A percentile compares a stretch with the other conserved stretches of the same genome.
These are phyloP conservation scores for Gloeopeniophorella convolvens DNA, from an alignment of 768 basidiomycete genomes.

Conservation along the genomic window DNA sequence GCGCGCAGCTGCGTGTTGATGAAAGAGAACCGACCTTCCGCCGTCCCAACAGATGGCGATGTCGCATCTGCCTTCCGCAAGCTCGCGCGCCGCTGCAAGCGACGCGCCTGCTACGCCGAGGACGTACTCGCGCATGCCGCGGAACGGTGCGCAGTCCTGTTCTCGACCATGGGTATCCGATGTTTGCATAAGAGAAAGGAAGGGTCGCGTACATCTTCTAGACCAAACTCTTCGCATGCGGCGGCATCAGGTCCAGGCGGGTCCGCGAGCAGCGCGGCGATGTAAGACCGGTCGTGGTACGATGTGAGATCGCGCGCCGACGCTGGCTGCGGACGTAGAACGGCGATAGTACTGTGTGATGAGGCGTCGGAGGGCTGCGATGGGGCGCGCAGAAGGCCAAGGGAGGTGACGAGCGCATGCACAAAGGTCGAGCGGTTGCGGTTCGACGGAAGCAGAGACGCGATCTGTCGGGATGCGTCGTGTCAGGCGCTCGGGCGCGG, in stretches of 20 bases:
- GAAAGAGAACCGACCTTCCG: constrained; percentile 48
- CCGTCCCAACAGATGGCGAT: constrained; percentile 89
- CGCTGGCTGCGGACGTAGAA: constrained; percentile 9
- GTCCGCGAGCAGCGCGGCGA: constrained; percentile 9
- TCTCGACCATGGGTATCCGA: neutral
- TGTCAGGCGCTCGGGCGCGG: neutral
- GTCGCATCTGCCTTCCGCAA: constrained; percentile 46
- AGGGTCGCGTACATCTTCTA: constrained; percentile 44
- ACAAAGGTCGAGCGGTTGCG: constrained; percentile 25
- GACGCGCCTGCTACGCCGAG: constrained; percentile 69
- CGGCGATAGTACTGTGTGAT: neutral
- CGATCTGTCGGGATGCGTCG: constrained; percentile 14
- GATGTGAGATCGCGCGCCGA: constrained; percentile 9
- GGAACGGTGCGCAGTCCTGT: constrained; percentile 82
- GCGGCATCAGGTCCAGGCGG: constrained; percentile 5
- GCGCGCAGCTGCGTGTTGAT: neutral
- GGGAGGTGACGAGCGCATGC: constrained; percentile 24
- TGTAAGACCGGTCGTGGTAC: constrained; percentile 15
- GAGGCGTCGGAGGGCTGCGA: neutral
- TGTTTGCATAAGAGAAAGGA: no score
- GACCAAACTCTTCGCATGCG: constrained; percentile 41
- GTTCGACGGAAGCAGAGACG: constrained; percentile 29
- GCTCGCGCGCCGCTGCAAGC: constrained; percentile 59
- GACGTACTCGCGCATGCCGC: constrained; percentile 61
- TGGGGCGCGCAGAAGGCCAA: constrained; percentile 17